Evolutionary conservation across 495 filamentous ascomycete species (phyloP).

Genomic region (Neurospora intermedia): DNA sequence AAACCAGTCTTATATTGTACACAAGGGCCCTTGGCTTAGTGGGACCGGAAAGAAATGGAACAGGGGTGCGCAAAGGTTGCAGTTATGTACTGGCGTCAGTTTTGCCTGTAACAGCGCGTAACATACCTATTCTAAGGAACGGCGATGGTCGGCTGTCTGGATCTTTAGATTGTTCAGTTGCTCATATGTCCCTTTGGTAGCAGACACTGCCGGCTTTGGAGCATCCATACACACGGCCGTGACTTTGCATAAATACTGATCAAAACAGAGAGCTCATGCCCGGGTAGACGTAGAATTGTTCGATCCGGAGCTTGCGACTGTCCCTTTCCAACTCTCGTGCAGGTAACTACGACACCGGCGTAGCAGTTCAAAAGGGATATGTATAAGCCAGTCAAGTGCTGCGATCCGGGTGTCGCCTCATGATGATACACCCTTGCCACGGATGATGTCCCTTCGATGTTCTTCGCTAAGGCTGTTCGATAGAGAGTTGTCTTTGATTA

Average conservation of each 20-base stretch:
- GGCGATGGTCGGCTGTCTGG: not conserved
- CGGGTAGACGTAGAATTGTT: not conserved
- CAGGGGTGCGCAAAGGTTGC: not conserved
- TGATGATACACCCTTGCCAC: not conserved
- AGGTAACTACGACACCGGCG: not conserved
- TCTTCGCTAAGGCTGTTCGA: not conserved
- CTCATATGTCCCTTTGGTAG: not conserved
- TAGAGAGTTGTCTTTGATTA: conserved; percentile 11
- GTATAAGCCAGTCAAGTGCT: not conserved
- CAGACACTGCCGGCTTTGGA: not conserved
- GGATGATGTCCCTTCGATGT: not conserved
- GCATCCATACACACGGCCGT: not conserved
- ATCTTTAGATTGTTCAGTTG: not conserved
- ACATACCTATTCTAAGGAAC: not conserved
- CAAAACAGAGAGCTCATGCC: not conserved
- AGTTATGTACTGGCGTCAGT: not conserved
- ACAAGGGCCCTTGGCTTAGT: not conserved
- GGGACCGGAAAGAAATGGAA: not conserved
- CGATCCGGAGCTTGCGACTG: not conserved
- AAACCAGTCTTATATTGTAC: no score
- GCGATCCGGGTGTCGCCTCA: not conserved
- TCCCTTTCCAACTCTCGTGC: not conserved
- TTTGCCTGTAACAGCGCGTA: not conserved
- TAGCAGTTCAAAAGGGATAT: not conserved
- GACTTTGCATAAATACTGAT: not conserved